Base-by-base conservation (phyloP, 352 stramenopile genomes). In the Peronospora tabacina region DNA sequence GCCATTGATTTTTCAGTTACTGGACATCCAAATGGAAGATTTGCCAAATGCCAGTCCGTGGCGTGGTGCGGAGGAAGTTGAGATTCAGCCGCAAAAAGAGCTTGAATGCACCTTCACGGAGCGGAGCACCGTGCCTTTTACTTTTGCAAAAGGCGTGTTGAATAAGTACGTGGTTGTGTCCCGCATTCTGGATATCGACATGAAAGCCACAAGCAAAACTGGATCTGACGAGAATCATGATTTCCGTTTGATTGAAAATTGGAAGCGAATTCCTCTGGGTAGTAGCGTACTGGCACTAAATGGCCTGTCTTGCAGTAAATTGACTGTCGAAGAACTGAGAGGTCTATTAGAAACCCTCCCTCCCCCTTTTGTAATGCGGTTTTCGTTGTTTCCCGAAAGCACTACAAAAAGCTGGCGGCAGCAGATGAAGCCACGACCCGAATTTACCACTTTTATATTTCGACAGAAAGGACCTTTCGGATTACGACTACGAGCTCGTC, bases 21-120 rank as follows among this genome's bases (percentile, higher is more conserved):
- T 93, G 0, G 70, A 90, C 40, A 86, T 93, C 28, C 73, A 66
- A 2, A 75, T 93, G 4, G 78, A 90, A 26, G 73, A 93, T 49
- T 55, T 93, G 24, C 82, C 79, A 15, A 62, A 63, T 4, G 82
- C 82, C 17, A 93, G 79, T 50, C 66, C 77, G 2, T 93, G 82
- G 82, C 76, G 82, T 13, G 82, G 82, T 3, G 77, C 82, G 0
- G 87, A 85, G 44, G 75, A 82, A 28, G 42, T 90, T 1, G 75
- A 87, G 8, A 75, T 87, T 50, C 58, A 83, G 48, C 75, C 75
- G 2, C 64, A 89, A 26, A 26, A 26, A 55, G 72, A 90, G 44
- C 52, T 90, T 3, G 82, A 92, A 20, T 72, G 63, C 28, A 61
- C 55, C 11, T 87, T 93, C 28, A 54, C 50, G 0, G 61, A 83